A percentile compares a stretch with the other conserved stretches of the same genome.
Conservation (phyloP, 23 red algal genomes). For the Gracilaria domingensis region DNA sequence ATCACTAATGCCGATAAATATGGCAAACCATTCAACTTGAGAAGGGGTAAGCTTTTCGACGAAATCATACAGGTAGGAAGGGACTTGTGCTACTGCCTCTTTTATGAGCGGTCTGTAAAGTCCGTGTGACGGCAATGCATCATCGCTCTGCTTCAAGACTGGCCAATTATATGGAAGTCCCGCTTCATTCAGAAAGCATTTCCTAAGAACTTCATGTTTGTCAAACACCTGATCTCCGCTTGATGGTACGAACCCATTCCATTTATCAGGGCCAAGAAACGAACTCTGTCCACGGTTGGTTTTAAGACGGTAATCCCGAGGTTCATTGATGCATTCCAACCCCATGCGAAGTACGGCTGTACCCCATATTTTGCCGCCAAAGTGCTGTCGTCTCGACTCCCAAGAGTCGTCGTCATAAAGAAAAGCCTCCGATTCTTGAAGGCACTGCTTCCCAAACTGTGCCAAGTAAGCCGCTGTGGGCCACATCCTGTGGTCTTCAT, state of each 20-base stretch:
- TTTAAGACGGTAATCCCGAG: too few species aligned
- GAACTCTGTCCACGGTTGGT: too few species aligned
- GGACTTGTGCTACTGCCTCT: slow-evolving; percentile 39
- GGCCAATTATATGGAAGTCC: slow-evolving; percentile 41
- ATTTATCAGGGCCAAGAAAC: too few species aligned
- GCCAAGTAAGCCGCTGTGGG: too few species aligned
- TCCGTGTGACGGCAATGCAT: slow-evolving; percentile 26
- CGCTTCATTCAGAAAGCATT: too few species aligned
- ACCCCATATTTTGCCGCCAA: slow-evolving; percentile 47
- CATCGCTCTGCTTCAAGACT: slow-evolving; percentile 3
- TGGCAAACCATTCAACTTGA: slow-evolving; percentile 62
- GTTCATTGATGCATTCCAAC: too few species aligned
- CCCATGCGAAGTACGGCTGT: too few species aligned
- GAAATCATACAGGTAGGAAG: slow-evolving; percentile 34
- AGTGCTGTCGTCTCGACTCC: slow-evolving; percentile 12
- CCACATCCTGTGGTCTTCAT: too few species aligned
- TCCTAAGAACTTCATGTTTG: too few species aligned
- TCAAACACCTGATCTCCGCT: too few species aligned
- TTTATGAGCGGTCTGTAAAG: slow-evolving; percentile 61
- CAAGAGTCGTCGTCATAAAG: slow-evolving; percentile 9
- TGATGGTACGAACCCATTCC: too few species aligned
- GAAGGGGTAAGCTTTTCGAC: slow-evolving; percentile 17
- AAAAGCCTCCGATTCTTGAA: slow-evolving; percentile 12
- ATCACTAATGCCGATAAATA: too few species aligned
- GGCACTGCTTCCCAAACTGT: slow-evolving; percentile 13